These are phyloP conservation scores for Apiotrichum brassicae DNA, from an alignment of 1,284 basidiomycete genomes.

Conservation along the genomic window DNA sequence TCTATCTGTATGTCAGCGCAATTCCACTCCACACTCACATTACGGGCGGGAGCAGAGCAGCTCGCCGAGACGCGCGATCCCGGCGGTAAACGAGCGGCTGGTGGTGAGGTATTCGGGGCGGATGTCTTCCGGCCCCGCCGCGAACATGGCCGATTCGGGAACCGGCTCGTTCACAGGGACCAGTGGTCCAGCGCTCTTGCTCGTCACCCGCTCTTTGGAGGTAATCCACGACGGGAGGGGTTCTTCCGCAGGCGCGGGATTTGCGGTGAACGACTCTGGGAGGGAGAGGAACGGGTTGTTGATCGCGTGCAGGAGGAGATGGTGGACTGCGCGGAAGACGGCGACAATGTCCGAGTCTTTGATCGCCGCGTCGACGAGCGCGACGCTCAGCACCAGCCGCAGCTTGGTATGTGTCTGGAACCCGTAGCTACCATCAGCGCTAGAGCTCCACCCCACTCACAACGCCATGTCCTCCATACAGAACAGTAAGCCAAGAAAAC, in stretches of 20 bases:
- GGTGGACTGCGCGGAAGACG: conserved; percentile 44
- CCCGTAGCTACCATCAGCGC: conserved; percentile 35
- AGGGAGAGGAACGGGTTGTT: conserved; percentile 43
- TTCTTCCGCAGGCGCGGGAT: neutral
- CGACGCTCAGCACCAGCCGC: conserved; percentile 43
- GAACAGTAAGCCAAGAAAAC: conserved; percentile 45
- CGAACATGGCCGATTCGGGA: conserved; percentile 30
- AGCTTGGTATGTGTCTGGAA: conserved; percentile 44
- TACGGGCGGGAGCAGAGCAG: conserved; percentile 19
- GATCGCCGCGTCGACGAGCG: conserved; percentile 46
- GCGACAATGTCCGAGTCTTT: conserved; percentile 46
- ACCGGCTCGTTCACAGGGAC: conserved; percentile 4
- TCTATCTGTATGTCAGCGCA: too few species aligned
- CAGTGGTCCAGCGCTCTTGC: neutral
- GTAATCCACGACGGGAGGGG: too few species aligned
- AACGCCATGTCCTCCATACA: conserved; percentile 48
- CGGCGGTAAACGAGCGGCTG: conserved; percentile 28
- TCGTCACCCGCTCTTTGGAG: neutral
- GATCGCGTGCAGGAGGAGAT: conserved; percentile 33
- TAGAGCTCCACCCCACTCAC: conserved; percentile 22
- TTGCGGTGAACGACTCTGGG: conserved; percentile 26
- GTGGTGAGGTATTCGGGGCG: conserved; percentile 29
- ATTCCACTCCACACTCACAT: neutral
- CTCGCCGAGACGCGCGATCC: conserved; percentile 34
- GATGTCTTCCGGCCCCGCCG: conserved; percentile 33